Percentiles rank a stretch among this genome's conserved stretches.
Conservation (phyloP, 1,284 basidiomycete genomes). For the Puccinia horiana region DNA sequence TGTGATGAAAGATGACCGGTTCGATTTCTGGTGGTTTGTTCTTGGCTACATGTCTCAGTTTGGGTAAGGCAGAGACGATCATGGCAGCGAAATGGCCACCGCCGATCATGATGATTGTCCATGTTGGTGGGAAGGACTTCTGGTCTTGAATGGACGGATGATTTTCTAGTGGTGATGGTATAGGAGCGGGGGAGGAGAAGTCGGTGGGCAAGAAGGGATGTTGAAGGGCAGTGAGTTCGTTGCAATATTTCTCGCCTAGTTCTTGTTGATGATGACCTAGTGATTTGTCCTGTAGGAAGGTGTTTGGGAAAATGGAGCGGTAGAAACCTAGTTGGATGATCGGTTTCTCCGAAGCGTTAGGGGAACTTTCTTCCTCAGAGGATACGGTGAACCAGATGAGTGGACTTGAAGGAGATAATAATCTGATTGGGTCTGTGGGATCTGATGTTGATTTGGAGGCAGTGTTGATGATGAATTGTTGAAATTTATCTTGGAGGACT, state of each 20-base stretch:
- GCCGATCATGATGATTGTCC: slow-evolving; percentile 43
- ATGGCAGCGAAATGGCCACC: slow-evolving; percentile 46
- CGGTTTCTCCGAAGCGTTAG: background rate
- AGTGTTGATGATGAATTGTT: slow-evolving; percentile 51
- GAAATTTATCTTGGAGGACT: slow-evolving; percentile 41
- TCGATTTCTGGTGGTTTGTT: slow-evolving; percentile 61
- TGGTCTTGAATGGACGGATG: background rate
- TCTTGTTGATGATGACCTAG: background rate
- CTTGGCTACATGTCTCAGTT: slow-evolving; percentile 21
- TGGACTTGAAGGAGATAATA: slow-evolving; percentile 1
- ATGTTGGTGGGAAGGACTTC: background rate
- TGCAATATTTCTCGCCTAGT: background rate
- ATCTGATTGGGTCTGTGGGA: background rate
- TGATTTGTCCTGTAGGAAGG: background rate
- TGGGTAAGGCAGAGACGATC: slow-evolving; percentile 19
- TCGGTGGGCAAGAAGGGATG: background rate
- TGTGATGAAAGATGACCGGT: slow-evolving; percentile 80
- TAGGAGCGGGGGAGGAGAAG: background rate
- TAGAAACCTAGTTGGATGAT: slow-evolving; percentile 44
- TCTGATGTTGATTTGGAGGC: background rate
- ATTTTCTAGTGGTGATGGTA: background rate
- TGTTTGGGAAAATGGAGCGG: slow-evolving; percentile 33
- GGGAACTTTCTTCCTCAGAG: background rate
- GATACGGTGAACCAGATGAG: slow-evolving; percentile 35
- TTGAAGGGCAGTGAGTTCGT: background rate